phyloP scores from a whole-genome alignment of 140 eudicot species.

The Oenanthe javanica region DNA sequence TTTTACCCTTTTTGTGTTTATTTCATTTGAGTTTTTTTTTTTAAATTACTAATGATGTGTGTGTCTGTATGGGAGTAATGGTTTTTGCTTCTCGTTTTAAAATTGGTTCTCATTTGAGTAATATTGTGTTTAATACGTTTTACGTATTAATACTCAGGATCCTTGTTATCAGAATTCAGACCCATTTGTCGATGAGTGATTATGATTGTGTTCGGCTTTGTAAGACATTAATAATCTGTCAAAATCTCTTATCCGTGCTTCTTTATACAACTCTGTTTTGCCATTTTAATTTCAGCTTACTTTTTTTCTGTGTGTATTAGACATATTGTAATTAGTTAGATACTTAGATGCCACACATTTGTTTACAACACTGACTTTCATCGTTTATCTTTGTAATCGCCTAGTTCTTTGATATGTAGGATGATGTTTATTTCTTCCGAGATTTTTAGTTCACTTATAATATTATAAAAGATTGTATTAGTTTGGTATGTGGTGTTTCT shows the following conservation, averaged over 20 bases:
- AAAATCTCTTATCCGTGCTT: background rate
- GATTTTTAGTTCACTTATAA: background rate
- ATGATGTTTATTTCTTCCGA: background rate
- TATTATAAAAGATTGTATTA: background rate
- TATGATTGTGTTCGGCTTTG: background rate
- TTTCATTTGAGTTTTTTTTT: background rate
- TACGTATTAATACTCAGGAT: background rate
- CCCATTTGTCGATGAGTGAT: background rate
- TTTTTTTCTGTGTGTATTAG: background rate
- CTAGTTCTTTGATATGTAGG: background rate
- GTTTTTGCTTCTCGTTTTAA: background rate
- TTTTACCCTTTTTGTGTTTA: background rate
- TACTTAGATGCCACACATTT: background rate
- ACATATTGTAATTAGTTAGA: background rate
- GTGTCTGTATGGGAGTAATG: background rate
- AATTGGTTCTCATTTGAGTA: background rate
- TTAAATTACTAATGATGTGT: background rate
- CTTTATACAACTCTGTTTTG: background rate
- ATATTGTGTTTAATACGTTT: background rate
- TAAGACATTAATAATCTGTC: background rate
- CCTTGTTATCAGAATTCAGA: background rate
- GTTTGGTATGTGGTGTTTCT: background rate
- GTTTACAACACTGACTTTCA: slow-evolving; percentile 27
- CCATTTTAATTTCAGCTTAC: background rate
- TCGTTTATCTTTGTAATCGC: background rate